These are phyloP conservation scores for Nadsonia commutata DNA, from an alignment of 1,139 yeast species.

Conservation along the genomic window DNA sequence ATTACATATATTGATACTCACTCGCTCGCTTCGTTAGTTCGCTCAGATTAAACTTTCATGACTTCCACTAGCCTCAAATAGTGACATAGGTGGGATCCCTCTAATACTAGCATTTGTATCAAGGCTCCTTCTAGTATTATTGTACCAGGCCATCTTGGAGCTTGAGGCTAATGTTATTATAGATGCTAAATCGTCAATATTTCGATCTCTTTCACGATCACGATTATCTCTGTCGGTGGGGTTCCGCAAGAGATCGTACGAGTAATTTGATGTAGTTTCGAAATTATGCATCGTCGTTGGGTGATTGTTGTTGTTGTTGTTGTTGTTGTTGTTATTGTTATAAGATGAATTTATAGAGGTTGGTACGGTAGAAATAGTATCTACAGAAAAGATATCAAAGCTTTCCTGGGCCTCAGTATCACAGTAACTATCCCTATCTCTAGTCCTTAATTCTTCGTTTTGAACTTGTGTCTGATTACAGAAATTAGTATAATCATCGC, in stretches of 20 bases:
- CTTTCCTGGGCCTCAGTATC: not conserved
- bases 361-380: not conserved
- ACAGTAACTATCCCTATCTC: too few species aligned
- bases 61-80: not conserved
- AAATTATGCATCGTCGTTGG: too few species aligned
- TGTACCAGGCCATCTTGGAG: not conserved
- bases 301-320: not conserved
- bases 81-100: not conserved
- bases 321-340: not conserved
- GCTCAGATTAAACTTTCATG: not conserved
- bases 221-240: not conserved
- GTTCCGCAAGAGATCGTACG: not conserved
- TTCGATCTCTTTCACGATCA: not conserved
- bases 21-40: too few species aligned
- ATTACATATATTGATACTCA: too few species aligned
- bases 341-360: not conserved
- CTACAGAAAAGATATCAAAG: not conserved
- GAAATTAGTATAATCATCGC: too few species aligned
- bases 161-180: not conserved
- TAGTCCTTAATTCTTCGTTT: too few species aligned
- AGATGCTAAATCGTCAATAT: not conserved
- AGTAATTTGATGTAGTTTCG: not conserved
- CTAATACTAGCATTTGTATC: not conserved
- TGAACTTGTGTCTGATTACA: too few species aligned
- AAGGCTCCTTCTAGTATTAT: not conserved